Conservation (phyloP, 1,284 basidiomycete species). For the Tremellales sp. region DNA sequence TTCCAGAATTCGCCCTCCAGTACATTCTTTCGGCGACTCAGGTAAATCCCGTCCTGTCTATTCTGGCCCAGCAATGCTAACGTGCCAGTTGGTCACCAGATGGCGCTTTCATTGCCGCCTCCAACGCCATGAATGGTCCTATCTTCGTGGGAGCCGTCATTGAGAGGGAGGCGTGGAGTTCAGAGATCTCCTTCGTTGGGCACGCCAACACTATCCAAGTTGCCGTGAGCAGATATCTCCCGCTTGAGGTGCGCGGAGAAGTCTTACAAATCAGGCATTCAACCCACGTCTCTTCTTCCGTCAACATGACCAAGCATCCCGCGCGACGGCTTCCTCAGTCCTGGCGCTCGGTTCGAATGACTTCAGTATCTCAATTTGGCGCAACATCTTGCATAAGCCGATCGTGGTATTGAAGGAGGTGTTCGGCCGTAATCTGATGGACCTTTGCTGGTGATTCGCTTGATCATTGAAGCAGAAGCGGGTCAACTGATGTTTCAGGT, state of each 20-base stretch:
- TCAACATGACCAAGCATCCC: slow-evolving; percentile 51
- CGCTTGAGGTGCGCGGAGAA: no score
- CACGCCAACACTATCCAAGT: slow-evolving; percentile 98
- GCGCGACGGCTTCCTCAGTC: slow-evolving; percentile 50
- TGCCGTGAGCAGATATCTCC: slow-evolving; percentile 66
- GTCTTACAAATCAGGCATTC: slow-evolving; percentile 66
- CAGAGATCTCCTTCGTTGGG: slow-evolving; percentile 88
- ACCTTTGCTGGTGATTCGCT: slow-evolving; percentile 77
- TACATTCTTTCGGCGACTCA: slow-evolving; percentile 89
- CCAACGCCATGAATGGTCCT: slow-evolving; percentile 95
- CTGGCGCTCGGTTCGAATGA: slow-evolving; percentile 89
- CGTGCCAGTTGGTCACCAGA: slow-evolving; percentile 91
- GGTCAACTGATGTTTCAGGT: slow-evolving; percentile 60
- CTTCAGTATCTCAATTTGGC: slow-evolving; percentile 76
- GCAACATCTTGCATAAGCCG: slow-evolving; percentile 83
- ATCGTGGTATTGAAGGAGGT: slow-evolving; percentile 89
- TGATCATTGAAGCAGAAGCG: slow-evolving; percentile 3
- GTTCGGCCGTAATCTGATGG: slow-evolving; percentile 91
- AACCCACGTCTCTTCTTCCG: slow-evolving; percentile 85
- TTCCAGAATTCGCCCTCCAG: slow-evolving; percentile 91
- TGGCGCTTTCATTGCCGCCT: slow-evolving; percentile 93
- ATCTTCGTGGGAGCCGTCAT: slow-evolving; percentile 97
- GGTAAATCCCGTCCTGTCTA: slow-evolving; percentile 54
- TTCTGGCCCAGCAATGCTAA: slow-evolving; percentile 2
- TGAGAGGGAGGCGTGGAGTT: slow-evolving; percentile 77